These are phyloP conservation scores for Corymbia maculata DNA, from an alignment of 345 rosid species.

Conservation along the genomic window DNA sequence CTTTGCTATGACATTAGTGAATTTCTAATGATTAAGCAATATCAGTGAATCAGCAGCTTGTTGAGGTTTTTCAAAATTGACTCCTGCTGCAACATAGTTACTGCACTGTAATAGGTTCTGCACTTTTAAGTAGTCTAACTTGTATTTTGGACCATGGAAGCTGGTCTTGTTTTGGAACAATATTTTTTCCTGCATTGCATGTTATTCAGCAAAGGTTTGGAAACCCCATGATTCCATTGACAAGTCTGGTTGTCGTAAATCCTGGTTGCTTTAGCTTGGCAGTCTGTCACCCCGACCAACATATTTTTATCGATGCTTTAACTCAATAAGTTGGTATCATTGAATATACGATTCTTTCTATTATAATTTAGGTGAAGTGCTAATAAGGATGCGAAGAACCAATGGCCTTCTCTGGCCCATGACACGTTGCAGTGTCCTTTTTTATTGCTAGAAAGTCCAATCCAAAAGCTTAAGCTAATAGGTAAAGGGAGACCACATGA, in stretches of 20 bases:
- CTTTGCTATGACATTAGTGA: not conserved
- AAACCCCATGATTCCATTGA: not conserved
- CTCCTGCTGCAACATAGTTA: not conserved
- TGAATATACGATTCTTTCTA: not conserved
- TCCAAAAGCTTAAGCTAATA: too few relatives aligned
- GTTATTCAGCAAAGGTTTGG: not conserved
- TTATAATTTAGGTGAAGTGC: not conserved
- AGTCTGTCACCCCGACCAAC: not conserved
- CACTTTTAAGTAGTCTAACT: too few relatives aligned
- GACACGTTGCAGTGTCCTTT: not conserved
- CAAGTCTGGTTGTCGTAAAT: not conserved
- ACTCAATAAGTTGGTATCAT: not conserved
- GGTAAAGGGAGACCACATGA: too few relatives aligned
- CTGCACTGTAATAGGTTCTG: not conserved
- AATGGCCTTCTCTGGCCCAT: not conserved
- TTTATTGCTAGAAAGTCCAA: not conserved
- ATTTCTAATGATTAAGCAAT: not conserved
- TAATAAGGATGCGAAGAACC: not conserved
- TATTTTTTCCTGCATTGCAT: too few relatives aligned
- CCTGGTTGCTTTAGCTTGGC: not conserved
- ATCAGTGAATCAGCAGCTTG: not conserved
- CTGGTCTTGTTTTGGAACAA: too few relatives aligned
- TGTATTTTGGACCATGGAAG: too few relatives aligned
- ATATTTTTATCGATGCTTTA: not conserved
- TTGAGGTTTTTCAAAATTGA: not conserved